Base-by-base conservation (phyloP, 305 asterid species). In the Ilex paraguariensis region DNA sequence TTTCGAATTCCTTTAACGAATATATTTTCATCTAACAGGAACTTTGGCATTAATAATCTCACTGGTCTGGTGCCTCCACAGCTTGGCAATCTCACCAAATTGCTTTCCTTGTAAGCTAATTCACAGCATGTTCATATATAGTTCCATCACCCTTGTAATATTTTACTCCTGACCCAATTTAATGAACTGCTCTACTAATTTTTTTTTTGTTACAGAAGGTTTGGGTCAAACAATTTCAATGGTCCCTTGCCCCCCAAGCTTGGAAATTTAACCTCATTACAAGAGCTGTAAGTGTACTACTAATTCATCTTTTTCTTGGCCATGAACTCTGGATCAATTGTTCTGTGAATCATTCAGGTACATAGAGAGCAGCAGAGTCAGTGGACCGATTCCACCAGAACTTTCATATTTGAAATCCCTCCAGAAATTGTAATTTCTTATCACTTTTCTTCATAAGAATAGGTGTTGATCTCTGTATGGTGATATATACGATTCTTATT, bases 331-430 rank as follows among this genome's bases (percentile, higher is more conserved):
- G 6, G 9, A 36, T 36, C 7, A 5, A 36, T 4, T 8, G 9
- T 36, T 36, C 42, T 62, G 50, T 52, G 57, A 58, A 57, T 56
- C 60, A 63, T 68, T 65, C 67, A 86, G 94, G 80, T 86, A 86
- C 62, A 83, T 86, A 11, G 90, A 83, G 59, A 81, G 90, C 79
- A 81, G 90, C 68, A 90, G 90, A 62, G 72, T 86, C 75, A 72
- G 79, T 61, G 94, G 90, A 64, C 83, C 80, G 13, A 79, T 83
- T 67, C 90, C 88, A 62, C 71, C 45, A 58, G 83, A 81, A 68
- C 54, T 83, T 14, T 83, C 87, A 28, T 81, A 70, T 31, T 67
- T 83, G 73, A 79, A 72, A 70, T 75, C 84, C 33, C 84, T 86
- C 60, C 77, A 61, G 0, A 81, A 15, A 55, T 71, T 80, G 88